A percentile compares a stretch with the other conserved stretches of the same genome.
These are phyloP conservation scores for Umbelopsis sp. DNA, from an alignment of 192 early-diverging fungal genomes.

Conservation along the genomic window DNA sequence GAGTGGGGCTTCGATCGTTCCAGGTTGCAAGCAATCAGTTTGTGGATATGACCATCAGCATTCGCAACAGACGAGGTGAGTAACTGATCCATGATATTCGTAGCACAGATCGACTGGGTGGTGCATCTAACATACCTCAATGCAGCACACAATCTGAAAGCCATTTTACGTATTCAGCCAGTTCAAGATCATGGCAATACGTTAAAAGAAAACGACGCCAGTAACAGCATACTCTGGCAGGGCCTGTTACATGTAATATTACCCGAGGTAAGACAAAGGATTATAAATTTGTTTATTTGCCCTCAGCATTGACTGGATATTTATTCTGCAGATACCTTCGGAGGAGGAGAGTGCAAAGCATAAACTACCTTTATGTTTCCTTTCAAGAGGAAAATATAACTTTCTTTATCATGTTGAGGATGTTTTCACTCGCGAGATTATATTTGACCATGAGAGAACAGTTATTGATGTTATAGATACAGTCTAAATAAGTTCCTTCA, in stretches of 20 bases:
- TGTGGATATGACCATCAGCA: constrained; percentile 47
- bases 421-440: constrained; percentile 49
- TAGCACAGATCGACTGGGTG: no score
- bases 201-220: constrained; percentile 57
- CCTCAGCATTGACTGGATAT: background rate
- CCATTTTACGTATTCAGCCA: constrained; percentile 59
- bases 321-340: constrained; percentile 45
- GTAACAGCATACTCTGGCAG: constrained; percentile 52
- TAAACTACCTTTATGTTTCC: constrained; percentile 55
- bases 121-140: background rate
- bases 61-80: constrained; percentile 57
- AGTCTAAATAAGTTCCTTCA: background rate
- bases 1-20: constrained; percentile 36
- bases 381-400: constrained; percentile 57
- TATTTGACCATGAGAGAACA: constrained; percentile 54
- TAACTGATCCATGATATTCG: constrained; percentile 22
- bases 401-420: constrained; percentile 61
- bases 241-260: constrained; percentile 55
- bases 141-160: constrained; percentile 35
- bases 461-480: constrained; percentile 30
- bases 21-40: constrained; percentile 49
- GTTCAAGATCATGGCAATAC: constrained; percentile 56
- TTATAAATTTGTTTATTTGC: background rate
- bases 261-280: constrained; percentile 43
- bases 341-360: constrained; percentile 48